Evolutionary conservation across 2,329 filamentous ascomycete genomes (phyloP), one percentile per base, ranked within the genome.

Genomic region (Alternaria sp.): DNA sequence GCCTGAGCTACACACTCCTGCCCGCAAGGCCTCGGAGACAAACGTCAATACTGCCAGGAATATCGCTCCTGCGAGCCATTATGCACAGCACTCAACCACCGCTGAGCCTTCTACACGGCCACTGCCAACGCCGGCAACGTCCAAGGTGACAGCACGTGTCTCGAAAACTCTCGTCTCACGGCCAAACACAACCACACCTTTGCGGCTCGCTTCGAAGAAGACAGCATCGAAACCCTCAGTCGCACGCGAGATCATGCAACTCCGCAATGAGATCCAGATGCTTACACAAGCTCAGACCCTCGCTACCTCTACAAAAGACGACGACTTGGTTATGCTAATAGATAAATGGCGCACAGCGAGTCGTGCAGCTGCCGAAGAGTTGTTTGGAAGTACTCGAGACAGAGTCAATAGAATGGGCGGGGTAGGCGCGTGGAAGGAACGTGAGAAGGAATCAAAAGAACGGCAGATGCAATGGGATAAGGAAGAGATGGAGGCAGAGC

Each of bases 341-440:
- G 74, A 73, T 3, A 89, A 85, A 73, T 93, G 90, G 90, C 85
- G 82, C 47, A 75, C 71, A 0, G 86, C 87, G 18, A 86, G 85
- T 60, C 83, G 88, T 63, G 79, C 83, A 51, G 89, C 88, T 7
- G 90, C 90, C 1, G 90, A 92, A 66, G 88, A 91, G 69, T 78
- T 91, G 11, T 92, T 90, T 74, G 82, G 79, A 24, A 78, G 81
- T 20, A 87, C 89, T 22, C 83, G 84, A 63, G 87, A 89, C 73
- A 79, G 87, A 54, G 82, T 91, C 36, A 81, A 86, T 68, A 79
- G 84, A 66, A 89, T 89, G 85, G 88, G 89, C 20, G 88, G 88
- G 1, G 81, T 89, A 41, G 77, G 79, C 36, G 87, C 82, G 7
- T 89, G 85, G 84, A 84, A 72, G 55, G 70, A 75, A 14, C 70